phyloP scores from a whole-genome alignment of 2,329 filamentous ascomycete species.

The Podosphaera fusca region DNA sequence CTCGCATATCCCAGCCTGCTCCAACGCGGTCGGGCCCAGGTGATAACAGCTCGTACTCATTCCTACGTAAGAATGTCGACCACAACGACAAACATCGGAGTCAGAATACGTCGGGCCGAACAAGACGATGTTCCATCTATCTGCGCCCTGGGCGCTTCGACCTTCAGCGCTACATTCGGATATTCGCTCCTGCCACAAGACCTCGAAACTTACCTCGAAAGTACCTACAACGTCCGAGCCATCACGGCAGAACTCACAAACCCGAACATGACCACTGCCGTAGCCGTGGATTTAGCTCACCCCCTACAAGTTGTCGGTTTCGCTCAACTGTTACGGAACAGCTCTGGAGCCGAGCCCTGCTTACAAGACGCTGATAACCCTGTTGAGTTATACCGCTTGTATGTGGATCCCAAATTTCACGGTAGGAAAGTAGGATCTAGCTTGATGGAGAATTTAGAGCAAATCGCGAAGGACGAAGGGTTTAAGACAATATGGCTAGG shows the following conservation, averaged over 20 bases:
- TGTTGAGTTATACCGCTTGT: conserved; percentile 23
- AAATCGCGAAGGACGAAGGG: conserved; percentile 17
- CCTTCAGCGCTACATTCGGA: conserved; percentile 21
- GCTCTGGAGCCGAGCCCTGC: conserved; percentile 17
- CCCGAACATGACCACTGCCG: conserved; percentile 11
- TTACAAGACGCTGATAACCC: conserved; percentile 13
- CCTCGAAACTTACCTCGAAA: conserved; percentile 18
- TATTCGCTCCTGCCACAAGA: conserved; percentile 20
- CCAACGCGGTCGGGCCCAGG: too few species aligned
- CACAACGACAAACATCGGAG: too few species aligned
- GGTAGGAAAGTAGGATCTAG: conserved; percentile 19
- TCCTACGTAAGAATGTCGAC: too few species aligned
- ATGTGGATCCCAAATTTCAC: conserved; percentile 18
- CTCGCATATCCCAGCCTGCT: too few species aligned
- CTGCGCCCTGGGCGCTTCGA: conserved; percentile 16
- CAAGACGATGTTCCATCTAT: conserved; percentile 15
- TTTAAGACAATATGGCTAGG: conserved; percentile 23
- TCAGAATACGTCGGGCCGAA: conserved; percentile 11
- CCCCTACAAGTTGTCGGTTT: conserved; percentile 19
- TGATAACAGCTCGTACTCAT: too few species aligned
- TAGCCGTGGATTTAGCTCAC: conserved; percentile 10
- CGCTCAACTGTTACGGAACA: conserved; percentile 18
- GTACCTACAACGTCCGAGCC: conserved; percentile 16
- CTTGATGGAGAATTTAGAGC: conserved; percentile 15
- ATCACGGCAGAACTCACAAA: conserved; percentile 11